A percentile compares a stretch with the other conserved stretches of the same genome.
Conservation (phyloP, 495 filamentous ascomycete species). For the Bacidia gigantensis region DNA sequence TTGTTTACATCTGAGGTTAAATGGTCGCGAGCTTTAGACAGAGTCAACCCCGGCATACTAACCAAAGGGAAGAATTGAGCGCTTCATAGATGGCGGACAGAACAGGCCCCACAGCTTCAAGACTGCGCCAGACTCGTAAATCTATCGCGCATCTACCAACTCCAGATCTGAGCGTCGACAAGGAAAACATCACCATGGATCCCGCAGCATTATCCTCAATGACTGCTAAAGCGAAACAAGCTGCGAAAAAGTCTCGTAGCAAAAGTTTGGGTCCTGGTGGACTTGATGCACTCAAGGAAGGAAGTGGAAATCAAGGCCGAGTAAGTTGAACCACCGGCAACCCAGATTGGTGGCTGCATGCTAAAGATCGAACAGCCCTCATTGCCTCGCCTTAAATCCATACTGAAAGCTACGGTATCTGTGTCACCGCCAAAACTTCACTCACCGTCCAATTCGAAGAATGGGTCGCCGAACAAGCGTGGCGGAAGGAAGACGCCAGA, state of each 20-base stretch:
- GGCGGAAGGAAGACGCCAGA: conserved; percentile 9
- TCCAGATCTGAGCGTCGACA: conserved; percentile 35
- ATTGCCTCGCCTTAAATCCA: conserved; percentile 53
- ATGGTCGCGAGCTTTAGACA: background rate
- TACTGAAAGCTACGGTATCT: conserved; percentile 72
- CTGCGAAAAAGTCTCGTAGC: conserved; percentile 68
- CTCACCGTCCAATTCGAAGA: conserved; percentile 34
- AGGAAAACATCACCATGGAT: conserved; percentile 62
- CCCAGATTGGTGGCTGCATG: conserved; percentile 8
- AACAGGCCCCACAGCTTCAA: conserved; percentile 11
- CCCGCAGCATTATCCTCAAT: conserved; percentile 28
- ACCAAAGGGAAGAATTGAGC: no score
- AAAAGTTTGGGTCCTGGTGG: conserved; percentile 92
- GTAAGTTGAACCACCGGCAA: conserved; percentile 30
- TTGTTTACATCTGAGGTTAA: conserved; percentile 15
- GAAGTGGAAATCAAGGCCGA: conserved; percentile 67
- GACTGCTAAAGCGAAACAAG: conserved; percentile 26
- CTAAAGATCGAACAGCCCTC: conserved; percentile 19
- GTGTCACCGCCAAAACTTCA: conserved; percentile 47
- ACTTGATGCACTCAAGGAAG: conserved; percentile 64
- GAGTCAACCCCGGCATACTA: no score
- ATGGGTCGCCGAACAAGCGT: conserved; percentile 25
- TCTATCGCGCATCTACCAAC: conserved; percentile 58
- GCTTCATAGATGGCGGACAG: conserved; percentile 11
- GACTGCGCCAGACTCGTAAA: conserved; percentile 51